A percentile compares a stretch with the other conserved stretches of the same genome.
These are phyloP conservation scores for Nemophila menziesii DNA, from an alignment of 257 asterid genomes.

Conservation along the genomic window DNA sequence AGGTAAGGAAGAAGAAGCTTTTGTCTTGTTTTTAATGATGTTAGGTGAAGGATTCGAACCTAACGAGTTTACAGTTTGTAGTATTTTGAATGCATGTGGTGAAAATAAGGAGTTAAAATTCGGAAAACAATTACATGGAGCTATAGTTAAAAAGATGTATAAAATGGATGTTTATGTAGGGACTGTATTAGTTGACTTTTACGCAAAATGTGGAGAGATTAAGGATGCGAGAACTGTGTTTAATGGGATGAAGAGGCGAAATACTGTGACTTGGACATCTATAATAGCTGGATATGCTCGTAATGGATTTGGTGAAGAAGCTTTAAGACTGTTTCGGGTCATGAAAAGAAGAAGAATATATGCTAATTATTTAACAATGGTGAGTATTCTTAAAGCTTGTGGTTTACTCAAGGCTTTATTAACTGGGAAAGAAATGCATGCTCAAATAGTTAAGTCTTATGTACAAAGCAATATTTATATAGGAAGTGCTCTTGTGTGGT, in stretches of 20 bases:
- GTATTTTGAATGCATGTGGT: slow-evolving; percentile 67
- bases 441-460: slow-evolving; percentile 51
- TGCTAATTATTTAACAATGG: slow-evolving; percentile 56
- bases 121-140: slow-evolving; percentile 62
- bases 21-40: slow-evolving; percentile 42
- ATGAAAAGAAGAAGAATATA: slow-evolving; percentile 50
- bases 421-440: slow-evolving; percentile 72
- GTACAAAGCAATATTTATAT: slow-evolving; percentile 39
- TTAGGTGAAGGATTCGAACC: slow-evolving; percentile 51
- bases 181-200: slow-evolving; percentile 70
- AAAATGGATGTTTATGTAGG: slow-evolving; percentile 53
- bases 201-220: slow-evolving; percentile 61
- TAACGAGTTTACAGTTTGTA: slow-evolving; percentile 68
- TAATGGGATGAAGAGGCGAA: slow-evolving; percentile 56
- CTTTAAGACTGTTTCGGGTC: slow-evolving; percentile 40
- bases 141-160: slow-evolving; percentile 45
- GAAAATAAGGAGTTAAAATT: slow-evolving; percentile 53
- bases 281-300: slow-evolving; percentile 80
- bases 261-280: slow-evolving; percentile 65
- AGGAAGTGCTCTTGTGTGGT: slow-evolving; percentile 79
- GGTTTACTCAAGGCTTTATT: slow-evolving; percentile 46
- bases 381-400: slow-evolving; percentile 65
- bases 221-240: slow-evolving; percentile 44
- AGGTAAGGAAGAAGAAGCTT: slow-evolving; percentile 42
- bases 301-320: slow-evolving; percentile 59